phyloP scores from a whole-genome alignment of 495 filamentous ascomycete genomes.

The Daldinia grandis region DNA sequence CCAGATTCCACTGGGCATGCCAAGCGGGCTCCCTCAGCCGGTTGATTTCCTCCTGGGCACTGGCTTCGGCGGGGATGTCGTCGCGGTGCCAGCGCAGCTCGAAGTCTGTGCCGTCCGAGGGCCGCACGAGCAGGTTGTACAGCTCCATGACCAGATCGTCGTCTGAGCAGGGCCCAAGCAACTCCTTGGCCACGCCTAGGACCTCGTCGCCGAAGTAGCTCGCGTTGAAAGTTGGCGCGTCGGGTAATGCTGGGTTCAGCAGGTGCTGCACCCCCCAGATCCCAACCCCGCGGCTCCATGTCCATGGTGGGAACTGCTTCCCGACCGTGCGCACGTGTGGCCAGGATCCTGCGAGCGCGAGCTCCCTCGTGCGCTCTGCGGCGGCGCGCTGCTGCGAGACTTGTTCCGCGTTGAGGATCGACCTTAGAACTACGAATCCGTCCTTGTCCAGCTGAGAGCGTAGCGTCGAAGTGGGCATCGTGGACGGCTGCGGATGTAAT shows the following conservation, averaged over 20 bases:
- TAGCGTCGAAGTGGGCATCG: conserved; percentile 40
- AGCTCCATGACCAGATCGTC: conserved; percentile 75
- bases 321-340: conserved; percentile 81
- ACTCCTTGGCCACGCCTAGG: conserved; percentile 62
- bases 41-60: conserved; percentile 61
- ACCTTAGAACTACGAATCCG: conserved; percentile 52
- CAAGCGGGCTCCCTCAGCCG: conserved; percentile 58
- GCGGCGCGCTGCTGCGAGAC: conserved; percentile 61
- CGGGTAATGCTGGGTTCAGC: conserved; percentile 71
- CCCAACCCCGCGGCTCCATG: conserved; percentile 61
- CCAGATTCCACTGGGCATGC: conserved; percentile 83
- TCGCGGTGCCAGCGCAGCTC: conserved; percentile 81
- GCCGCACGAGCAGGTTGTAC: conserved; percentile 79
- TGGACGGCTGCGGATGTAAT: not conserved
- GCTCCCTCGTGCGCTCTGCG: conserved; percentile 59
- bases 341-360: conserved; percentile 71
- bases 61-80: conserved; percentile 68
- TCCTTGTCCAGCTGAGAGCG: conserved; percentile 42
- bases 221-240: conserved; percentile 61
- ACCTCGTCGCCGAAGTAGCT: conserved; percentile 72
- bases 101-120: conserved; percentile 64
- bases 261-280: conserved; percentile 92
- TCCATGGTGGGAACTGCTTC: conserved; percentile 86
- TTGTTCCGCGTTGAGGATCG: conserved; percentile 43
- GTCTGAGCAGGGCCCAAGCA: conserved; percentile 55